Percentiles rank a stretch among this genome's conserved stretches.
Evolutionary conservation across 208 protist species (phyloP).

Genomic region (Leishmania aethiopica): DNA sequence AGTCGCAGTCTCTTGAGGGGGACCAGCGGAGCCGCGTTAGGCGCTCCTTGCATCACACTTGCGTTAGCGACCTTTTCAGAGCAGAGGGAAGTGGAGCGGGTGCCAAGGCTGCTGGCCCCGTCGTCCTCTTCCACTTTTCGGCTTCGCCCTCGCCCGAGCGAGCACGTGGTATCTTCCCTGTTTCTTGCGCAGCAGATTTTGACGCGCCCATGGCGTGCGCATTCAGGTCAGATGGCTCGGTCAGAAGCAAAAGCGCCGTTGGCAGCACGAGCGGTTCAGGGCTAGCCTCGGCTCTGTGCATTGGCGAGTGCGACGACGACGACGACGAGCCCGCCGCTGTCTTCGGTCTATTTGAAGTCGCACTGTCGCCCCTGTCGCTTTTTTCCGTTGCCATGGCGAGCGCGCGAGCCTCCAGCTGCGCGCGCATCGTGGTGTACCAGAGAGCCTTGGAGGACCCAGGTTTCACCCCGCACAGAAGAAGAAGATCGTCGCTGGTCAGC

Average conservation of each 20-base stretch:
- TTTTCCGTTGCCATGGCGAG: neutral
- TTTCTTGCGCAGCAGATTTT: neutral
- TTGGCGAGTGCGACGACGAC: neutral
- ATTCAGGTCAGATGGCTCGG: neutral
- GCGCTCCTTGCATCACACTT: no score
- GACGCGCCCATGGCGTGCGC: neutral
- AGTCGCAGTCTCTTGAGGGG: slow-evolving; percentile 8
- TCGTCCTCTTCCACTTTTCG: neutral
- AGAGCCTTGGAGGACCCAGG: slow-evolving; percentile 47
- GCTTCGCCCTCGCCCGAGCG: neutral
- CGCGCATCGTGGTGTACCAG: slow-evolving; percentile 42
- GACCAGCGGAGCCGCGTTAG: neutral
- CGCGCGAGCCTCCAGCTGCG: slow-evolving; percentile 22
- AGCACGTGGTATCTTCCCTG: neutral
- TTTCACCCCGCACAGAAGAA: slow-evolving; percentile 61
- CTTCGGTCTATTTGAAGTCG: neutral
- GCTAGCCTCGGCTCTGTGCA: neutral
- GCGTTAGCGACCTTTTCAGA: neutral
- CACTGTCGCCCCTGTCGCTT: neutral
- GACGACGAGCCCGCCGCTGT: neutral
- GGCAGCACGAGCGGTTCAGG: slow-evolving; percentile 7
- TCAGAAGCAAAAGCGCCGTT: neutral
- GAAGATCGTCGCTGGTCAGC: slow-evolving; percentile 49
- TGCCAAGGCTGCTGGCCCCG: slow-evolving; percentile 3
- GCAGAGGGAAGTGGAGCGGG: neutral